These are phyloP conservation scores for Rhizopus arrhizus DNA, from an alignment of 371 early-diverging fungal genomes.

Conservation along the genomic window DNA sequence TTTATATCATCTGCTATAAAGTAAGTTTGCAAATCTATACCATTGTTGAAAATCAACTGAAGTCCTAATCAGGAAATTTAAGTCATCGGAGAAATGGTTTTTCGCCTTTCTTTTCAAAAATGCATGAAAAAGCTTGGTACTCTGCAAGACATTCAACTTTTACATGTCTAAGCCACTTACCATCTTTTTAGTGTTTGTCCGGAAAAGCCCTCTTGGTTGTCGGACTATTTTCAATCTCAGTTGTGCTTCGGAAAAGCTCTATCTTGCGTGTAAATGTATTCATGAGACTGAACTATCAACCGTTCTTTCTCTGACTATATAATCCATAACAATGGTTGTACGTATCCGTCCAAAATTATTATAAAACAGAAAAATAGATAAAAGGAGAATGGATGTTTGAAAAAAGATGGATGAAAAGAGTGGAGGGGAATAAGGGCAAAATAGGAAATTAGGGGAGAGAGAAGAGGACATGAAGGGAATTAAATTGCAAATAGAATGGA, in stretches of 20 bases:
- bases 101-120: too few species aligned
- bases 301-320: slow-evolving; percentile 39
- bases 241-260: background rate
- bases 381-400: slow-evolving; percentile 5
- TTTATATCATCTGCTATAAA: too few species aligned
- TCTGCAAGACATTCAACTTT: background rate
- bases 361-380: slow-evolving; percentile 3
- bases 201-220: background rate
- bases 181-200: background rate
- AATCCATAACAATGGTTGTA: slow-evolving; percentile 39
- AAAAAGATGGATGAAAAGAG: background rate
- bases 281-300: slow-evolving; percentile 16
- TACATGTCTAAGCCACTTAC: background rate
- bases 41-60: too few species aligned
- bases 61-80: too few species aligned
- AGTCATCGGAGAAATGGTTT: too few species aligned
- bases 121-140: too few species aligned
- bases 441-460: background rate
- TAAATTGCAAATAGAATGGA: background rate
- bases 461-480: background rate
- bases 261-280: slow-evolving; percentile 26
- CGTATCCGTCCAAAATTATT: slow-evolving; percentile 14
- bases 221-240: slow-evolving; percentile 8
- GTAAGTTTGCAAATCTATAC: too few species aligned
- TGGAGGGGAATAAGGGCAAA: background rate